Evolutionary conservation across 768 basidiomycete species (phyloP).

Genomic region (Amanita pallidorosea): DNA sequence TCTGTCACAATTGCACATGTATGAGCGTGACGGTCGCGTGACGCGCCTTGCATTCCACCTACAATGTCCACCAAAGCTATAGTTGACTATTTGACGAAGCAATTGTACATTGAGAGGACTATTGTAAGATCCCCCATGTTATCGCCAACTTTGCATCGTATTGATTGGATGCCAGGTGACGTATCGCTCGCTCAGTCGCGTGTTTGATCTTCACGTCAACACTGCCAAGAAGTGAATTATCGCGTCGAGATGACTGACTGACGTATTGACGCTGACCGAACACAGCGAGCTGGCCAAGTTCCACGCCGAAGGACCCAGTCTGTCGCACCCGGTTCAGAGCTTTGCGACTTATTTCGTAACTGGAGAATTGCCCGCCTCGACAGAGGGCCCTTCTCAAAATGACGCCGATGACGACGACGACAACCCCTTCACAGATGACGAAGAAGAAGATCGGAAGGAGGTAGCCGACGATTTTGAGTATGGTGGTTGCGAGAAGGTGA

Average conservation of each 20-base stretch:
- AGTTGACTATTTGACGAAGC: constrained; percentile 38
- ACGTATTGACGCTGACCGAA: not conserved
- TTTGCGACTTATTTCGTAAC: constrained; percentile 66
- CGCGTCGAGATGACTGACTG: not conserved
- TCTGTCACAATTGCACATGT: too few relatives aligned
- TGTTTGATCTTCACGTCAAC: constrained; percentile 64
- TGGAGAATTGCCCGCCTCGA: constrained; percentile 31
- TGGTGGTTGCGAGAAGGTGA: constrained; percentile 30
- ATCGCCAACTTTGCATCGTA: not conserved
- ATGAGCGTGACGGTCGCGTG: too few relatives aligned
- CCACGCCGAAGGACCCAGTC: constrained; percentile 33
- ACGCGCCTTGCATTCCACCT: too few relatives aligned
- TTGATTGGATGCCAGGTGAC: constrained; percentile 49
- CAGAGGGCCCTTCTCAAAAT: constrained; percentile 2
- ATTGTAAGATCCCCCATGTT: constrained; percentile 24
- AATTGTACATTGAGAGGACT: constrained; percentile 39
- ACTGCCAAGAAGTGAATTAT: constrained; percentile 61
- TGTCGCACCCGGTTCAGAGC: constrained; percentile 22
- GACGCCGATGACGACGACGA: constrained; percentile 26
- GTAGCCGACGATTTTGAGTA: constrained; percentile 10
- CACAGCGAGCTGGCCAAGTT: constrained; percentile 55
- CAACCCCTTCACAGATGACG: constrained; percentile 16
- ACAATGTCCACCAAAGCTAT: constrained; percentile 28
- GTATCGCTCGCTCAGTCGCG: constrained; percentile 65
- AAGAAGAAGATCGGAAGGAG: not conserved